Percentiles rank a stretch among this genome's conserved stretches.
Conservation (phyloP, 495 filamentous ascomycete species). For the Staphylotrichum tortipilum region DNA sequence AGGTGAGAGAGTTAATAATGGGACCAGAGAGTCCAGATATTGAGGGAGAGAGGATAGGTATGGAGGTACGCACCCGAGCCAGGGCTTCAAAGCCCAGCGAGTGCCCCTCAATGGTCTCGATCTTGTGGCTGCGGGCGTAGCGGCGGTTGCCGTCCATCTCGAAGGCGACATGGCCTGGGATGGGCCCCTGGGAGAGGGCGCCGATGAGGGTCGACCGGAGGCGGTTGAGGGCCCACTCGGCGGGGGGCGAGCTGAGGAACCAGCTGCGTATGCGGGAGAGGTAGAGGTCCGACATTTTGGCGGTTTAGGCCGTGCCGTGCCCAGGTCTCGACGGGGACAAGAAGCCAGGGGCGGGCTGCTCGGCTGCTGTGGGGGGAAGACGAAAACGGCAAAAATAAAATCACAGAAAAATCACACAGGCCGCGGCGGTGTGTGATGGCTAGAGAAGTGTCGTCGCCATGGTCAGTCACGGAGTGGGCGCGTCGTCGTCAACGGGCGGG, state of each 20-base stretch:
- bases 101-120: constrained; percentile 97
- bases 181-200: constrained; percentile 77
- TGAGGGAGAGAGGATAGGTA: too few species aligned
- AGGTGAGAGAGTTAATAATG: background rate
- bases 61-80: constrained; percentile 50
- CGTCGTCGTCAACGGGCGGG: too few species aligned
- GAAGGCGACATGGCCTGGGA: constrained; percentile 91
- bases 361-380: too few species aligned
- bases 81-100: constrained; percentile 92
- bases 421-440: too few species aligned
- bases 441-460: too few species aligned
- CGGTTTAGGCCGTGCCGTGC: too few species aligned
- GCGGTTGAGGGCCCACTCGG: constrained; percentile 67
- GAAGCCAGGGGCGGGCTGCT: too few species aligned
- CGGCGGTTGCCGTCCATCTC: constrained; percentile 97
- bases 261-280: constrained; percentile 72
- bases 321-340: too few species aligned
- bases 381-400: too few species aligned
- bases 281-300: constrained; percentile 47
- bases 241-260: constrained; percentile 80
- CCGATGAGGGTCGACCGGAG: constrained; percentile 77
- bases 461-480: too few species aligned
- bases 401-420: too few species aligned
- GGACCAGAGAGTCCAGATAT: too few species aligned
- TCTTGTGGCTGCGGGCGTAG: constrained; percentile 79